These are phyloP conservation scores for Deuterostichococcus epilithicus DNA, from an alignment of 139 green algal genomes.

Conservation along the genomic window DNA sequence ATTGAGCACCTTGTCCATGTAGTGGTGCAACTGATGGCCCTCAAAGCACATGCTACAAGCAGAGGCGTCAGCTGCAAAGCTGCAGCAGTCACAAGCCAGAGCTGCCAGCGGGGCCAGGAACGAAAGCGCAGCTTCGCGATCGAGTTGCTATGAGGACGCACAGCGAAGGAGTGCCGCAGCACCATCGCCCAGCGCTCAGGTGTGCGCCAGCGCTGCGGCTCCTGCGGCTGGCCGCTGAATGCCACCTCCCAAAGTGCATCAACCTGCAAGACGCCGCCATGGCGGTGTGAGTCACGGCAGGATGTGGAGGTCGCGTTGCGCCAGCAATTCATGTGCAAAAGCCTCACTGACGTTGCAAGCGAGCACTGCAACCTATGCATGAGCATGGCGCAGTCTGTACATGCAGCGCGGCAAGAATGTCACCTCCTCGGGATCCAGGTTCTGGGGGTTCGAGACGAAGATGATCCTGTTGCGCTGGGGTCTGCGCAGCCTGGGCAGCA, in stretches of 20 bases:
- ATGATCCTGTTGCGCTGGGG: neutral
- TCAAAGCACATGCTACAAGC: too few species aligned
- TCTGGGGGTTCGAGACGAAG: neutral
- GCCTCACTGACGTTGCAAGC: neutral
- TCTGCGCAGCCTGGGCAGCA: neutral
- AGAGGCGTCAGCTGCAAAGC: too few species aligned
- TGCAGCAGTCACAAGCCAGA: too few species aligned
- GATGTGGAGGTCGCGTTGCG: neutral
- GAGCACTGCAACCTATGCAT: neutral
- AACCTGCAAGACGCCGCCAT: neutral
- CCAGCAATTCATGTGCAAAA: neutral
- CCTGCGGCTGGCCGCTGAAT: neutral
- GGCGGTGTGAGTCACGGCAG: neutral
- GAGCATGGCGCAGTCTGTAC: neutral
- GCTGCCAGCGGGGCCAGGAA: too few species aligned
- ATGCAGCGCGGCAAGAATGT: too few species aligned
- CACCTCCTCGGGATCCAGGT: neutral
- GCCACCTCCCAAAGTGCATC: neutral
- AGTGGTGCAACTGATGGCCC: too few species aligned
- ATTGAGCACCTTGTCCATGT: too few species aligned
- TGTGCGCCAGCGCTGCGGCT: neutral
- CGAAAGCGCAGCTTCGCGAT: too few species aligned
- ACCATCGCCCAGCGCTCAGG: neutral
- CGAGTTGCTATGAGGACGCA: neutral
- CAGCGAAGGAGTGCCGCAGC: neutral